Conservation (phyloP, 495 filamentous ascomycete species). For the Penicillium maclennaniae region DNA sequence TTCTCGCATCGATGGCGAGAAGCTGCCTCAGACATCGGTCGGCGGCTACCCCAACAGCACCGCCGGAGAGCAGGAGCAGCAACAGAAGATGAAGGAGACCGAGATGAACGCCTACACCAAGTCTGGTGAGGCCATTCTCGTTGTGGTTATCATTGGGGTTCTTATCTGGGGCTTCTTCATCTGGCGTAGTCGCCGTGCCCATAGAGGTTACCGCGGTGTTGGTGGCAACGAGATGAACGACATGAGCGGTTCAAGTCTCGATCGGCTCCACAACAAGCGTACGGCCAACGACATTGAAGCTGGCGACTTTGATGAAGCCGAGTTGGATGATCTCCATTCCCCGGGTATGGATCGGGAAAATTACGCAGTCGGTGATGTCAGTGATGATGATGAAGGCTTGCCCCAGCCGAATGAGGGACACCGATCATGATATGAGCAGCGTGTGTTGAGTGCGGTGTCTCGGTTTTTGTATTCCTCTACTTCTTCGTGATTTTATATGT, state of each 20-base stretch:
- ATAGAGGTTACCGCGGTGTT: constrained; percentile 46
- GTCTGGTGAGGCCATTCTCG: constrained; percentile 83
- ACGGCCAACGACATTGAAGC: constrained; percentile 65
- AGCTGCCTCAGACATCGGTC: constrained; percentile 75
- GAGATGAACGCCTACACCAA: constrained; percentile 91
- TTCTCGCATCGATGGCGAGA: constrained; percentile 85
- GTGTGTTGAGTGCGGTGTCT: constrained; percentile 4
- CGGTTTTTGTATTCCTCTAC: not conserved
- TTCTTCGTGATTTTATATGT: not conserved
- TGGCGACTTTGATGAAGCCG: constrained; percentile 84
- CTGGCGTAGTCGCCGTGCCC: constrained; percentile 66
- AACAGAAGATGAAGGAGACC: constrained; percentile 74
- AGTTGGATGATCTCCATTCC: constrained; percentile 71
- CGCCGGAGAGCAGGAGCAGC: constrained; percentile 65
- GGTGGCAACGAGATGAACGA: constrained; percentile 26
- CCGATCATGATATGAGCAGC: constrained; percentile 12
- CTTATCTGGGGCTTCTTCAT: constrained; percentile 79
- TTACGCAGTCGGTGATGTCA: constrained; percentile 42
- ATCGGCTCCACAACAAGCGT: constrained; percentile 48
- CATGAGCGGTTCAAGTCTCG: constrained; percentile 25
- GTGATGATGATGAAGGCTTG: constrained; percentile 32
- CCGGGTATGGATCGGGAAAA: constrained; percentile 36
- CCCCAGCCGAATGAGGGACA: constrained; percentile 7
- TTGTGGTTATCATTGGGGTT: constrained; percentile 78
- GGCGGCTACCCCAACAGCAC: constrained; percentile 83